Evolutionary conservation across 768 basidiomycete genomes (phyloP).

Genomic region (Kwoniella shandongensis): DNA sequence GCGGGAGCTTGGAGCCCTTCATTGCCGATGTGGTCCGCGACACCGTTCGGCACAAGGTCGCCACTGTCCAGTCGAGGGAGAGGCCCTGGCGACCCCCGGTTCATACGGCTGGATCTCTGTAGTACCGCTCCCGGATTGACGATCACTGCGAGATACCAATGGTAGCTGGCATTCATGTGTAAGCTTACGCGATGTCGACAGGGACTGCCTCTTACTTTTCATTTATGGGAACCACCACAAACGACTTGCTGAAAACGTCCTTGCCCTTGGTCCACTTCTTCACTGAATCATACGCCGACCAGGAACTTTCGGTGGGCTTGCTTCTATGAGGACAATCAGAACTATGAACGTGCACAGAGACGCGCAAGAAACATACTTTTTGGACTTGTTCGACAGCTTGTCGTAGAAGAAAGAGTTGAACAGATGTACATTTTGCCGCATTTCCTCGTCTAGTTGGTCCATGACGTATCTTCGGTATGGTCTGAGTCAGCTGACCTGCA

Average conservation of each 20-base stretch:
- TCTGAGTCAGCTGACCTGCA: not conserved
- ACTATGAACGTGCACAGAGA: not conserved
- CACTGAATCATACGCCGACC: conserved; percentile 68
- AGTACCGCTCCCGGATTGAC: conserved; percentile 64
- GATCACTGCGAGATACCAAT: conserved; percentile 97
- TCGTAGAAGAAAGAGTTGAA: conserved; percentile 99
- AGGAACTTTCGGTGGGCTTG: conserved; percentile 15
- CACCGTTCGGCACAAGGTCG: no score
- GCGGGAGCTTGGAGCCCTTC: no score
- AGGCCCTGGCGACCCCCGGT: no score
- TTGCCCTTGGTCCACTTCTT: conserved; percentile 79
- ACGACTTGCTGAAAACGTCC: conserved; percentile 87
- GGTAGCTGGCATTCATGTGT: conserved; percentile 61
- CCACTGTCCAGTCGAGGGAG: no score
- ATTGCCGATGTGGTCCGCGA: no score
- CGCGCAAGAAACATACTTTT: conserved; percentile 16
- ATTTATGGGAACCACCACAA: conserved; percentile 92
- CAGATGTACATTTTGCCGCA: conserved; percentile 75
- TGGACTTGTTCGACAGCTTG: conserved; percentile 69
- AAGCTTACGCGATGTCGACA: not conserved
- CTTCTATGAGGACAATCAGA: not conserved
- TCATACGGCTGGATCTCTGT: no score
- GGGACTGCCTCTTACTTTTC: no score
- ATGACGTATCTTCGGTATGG: conserved; percentile 17
- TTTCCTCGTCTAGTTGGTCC: conserved; percentile 57